These are phyloP conservation scores for Porodaedalea pini DNA, from an alignment of 1,284 basidiomycete genomes.

Conservation along the genomic window DNA sequence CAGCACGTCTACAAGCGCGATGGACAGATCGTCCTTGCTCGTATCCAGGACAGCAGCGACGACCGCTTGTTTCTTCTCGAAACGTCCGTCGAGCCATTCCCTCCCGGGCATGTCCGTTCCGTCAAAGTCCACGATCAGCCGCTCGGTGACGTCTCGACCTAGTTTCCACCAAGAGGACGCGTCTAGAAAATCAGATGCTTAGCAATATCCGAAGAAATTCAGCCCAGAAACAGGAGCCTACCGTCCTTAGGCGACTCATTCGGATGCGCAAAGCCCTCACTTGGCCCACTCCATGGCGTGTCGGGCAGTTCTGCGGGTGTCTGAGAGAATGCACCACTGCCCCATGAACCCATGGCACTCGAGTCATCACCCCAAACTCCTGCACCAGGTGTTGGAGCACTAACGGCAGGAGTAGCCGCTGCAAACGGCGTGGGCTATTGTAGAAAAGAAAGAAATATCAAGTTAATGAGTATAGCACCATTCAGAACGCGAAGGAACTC, in stretches of 20 bases:
- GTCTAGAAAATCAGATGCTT: neutral
- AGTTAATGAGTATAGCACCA: neutral
- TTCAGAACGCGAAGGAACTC: neutral
- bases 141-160: neutral
- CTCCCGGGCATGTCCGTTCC: constrained; percentile 9
- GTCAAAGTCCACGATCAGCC: constrained; percentile 4
- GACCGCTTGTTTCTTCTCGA: constrained; percentile 7
- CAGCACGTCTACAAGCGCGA: constrained; percentile 12
- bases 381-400: constrained; percentile 15
- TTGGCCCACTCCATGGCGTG: neutral
- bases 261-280: neutral
- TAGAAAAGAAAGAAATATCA: neutral
- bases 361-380: neutral
- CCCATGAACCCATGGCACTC: neutral
- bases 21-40: constrained; percentile 6
- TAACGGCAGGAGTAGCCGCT: constrained; percentile 17
- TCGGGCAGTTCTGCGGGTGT: constrained; percentile 5
- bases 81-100: constrained; percentile 16
- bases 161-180: constrained; percentile 9
- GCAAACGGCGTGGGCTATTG: constrained; percentile 13
- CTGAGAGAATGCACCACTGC: neutral
- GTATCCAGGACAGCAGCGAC: constrained; percentile 7
- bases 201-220: neutral
- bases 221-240: neutral
- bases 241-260: neutral